Base-by-base conservation (phyloP, 148 eudicot species). In the Chenopodium suecicum region DNA sequence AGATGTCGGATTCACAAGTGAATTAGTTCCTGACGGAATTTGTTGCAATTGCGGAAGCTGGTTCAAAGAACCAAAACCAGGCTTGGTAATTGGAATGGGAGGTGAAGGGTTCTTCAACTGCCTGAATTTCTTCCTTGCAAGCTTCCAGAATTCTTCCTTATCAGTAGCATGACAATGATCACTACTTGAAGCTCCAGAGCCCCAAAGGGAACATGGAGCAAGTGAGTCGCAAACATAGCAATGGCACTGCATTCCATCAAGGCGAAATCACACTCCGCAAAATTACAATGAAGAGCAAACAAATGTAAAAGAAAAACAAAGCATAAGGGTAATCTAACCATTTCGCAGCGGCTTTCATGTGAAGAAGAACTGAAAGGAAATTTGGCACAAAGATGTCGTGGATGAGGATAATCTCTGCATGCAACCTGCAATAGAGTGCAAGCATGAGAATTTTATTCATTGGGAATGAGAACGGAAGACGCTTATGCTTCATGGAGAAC, bases 401-500 rank as follows among this genome's bases (percentile, higher is more conserved):
- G 48, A 86, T 97, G 99, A 84, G 99, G 98, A 82, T 90, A 94
- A 86, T 97, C 99, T 82, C 99, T 90, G 83, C 98, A 97, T 62
- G 99, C 99, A 86, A 97, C 93, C 99, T 97, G 89, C 81, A 82
- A 65, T 12, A 66, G 19, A 64, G 80, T 44, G 44, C 32, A 68
- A 12, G 5, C 37, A 47, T 78, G 52, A 81, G 81, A 80, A 63
- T 34, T 14, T 19, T 23, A 66, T 22, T 29, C 75, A 8, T 10
- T 46, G 32, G n/a, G 44, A 66, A 75, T 34, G 68, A 41, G 7
- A 69, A 69, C 3, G 14, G 20, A 47, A 3, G 63, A 74, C 41
- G 22, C 48, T 19, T 16, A 9, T 27, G 5, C 27, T 70, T 72
- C 50, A 70, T 31, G 37, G 7, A 31, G 14, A 63, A 79, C 32